phyloP scores from a whole-genome alignment of 768 basidiomycete species.

The Suillus occidentalis region DNA sequence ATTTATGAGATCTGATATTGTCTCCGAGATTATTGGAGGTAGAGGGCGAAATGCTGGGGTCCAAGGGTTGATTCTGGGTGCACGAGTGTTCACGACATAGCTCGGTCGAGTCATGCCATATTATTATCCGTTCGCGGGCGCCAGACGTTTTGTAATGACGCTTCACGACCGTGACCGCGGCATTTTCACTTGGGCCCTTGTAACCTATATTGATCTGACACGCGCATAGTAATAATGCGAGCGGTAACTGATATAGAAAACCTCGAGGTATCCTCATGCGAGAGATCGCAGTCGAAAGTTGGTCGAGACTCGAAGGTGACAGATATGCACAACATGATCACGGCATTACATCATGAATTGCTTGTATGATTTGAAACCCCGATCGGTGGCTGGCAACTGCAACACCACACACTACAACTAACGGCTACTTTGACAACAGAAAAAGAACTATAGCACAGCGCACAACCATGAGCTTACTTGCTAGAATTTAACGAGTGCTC shows the following conservation, averaged over 20 bases:
- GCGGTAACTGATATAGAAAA: neutral
- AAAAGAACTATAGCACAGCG: no score
- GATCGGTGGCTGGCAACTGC: no score
- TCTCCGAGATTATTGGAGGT: slow-evolving; percentile 38
- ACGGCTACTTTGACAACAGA: no score
- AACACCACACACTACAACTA: no score
- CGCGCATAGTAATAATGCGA: neutral
- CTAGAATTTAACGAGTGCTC: no score
- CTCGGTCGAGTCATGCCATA: neutral
- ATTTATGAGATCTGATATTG: slow-evolving; percentile 19
- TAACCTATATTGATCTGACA: neutral
- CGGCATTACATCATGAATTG: no score
- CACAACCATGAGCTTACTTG: no score
- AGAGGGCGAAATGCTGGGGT: slow-evolving; percentile 26
- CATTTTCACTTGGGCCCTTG: neutral
- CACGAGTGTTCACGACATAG: neutral
- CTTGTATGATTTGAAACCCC: no score
- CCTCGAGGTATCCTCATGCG: neutral
- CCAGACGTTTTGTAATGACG: neutral
- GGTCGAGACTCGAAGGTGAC: no score
- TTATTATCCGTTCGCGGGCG: neutral
- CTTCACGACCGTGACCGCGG: neutral
- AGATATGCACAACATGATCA: no score
- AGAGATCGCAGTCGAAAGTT: neutral
- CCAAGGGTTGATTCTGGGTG: slow-evolving; percentile 4